phyloP scores from a whole-genome alignment of 192 early-diverging fungal genomes.

The Podila verticillata region DNA sequence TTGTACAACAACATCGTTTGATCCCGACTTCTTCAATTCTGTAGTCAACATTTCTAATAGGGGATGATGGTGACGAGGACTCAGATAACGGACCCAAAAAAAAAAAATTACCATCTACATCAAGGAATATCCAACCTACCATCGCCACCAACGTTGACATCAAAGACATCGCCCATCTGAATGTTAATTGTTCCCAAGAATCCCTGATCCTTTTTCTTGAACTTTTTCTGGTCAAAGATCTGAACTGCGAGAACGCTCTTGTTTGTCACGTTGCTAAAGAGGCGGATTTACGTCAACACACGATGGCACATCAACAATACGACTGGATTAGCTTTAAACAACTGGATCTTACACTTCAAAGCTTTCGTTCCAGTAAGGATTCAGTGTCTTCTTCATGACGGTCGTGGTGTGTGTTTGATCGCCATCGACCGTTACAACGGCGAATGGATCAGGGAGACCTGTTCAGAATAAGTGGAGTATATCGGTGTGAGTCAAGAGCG shows the following conservation, averaged over 20 bases:
- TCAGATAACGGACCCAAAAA: not conserved
- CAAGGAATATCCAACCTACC: constrained; percentile 33
- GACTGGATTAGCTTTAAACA: not conserved
- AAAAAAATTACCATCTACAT: not conserved
- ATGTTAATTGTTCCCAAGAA: constrained; percentile 94
- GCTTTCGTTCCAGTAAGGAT: constrained; percentile 97
- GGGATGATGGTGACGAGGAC: not conserved
- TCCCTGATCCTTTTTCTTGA: constrained; percentile 89
- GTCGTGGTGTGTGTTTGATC: constrained; percentile 94
- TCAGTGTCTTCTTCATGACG: constrained; percentile 87
- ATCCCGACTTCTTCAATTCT: constrained; percentile 89
- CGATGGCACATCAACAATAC: not conserved
- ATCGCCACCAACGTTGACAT: constrained; percentile 80
- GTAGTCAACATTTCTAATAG: constrained; percentile 83
- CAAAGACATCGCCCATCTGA: constrained; percentile 83
- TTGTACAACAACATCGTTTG: constrained; percentile 78
- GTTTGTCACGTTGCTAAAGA: constrained; percentile 71
- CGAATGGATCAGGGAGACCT: constrained; percentile 96
- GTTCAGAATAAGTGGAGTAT: not conserved
- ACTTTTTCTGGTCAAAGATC: constrained; percentile 98
- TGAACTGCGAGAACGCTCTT: constrained; percentile 89
- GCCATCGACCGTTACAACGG: constrained; percentile 93
- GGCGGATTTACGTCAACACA: not conserved
- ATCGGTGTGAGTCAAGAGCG: too few species aligned
- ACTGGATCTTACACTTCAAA: constrained; percentile 71